Base-by-base conservation (phyloP, 805 yeast genomes). In the Yamadazyma phyllophila region DNA sequence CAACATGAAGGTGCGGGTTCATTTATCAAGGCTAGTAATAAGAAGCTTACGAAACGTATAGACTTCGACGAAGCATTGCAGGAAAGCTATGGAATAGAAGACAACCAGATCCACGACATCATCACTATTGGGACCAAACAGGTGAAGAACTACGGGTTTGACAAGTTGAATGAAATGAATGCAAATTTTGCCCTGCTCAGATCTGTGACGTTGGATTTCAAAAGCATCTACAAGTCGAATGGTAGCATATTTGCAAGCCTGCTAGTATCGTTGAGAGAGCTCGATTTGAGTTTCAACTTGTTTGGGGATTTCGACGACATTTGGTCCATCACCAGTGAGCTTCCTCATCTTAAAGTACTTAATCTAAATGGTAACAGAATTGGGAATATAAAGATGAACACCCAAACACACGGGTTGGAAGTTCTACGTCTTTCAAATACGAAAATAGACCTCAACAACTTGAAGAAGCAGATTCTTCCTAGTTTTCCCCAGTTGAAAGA, bases 131-230 rank as follows among this genome's bases (percentile, higher is more conserved):
- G 89, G 0, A 45, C 67, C 1, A 88, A 88, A 58, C 50, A 53
- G 5, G 80, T 81, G 7, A 83, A 86, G 55, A 74, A 78, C 24
- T 76, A 69, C 46, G 96, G 96, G 0, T 82, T 87, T 56, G 83
- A 78, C 17, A 74, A 77, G 49, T 59, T 83, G 36, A 71, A 76
- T 37, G 40, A 53, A n/a, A 55, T 73, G 11, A 84, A 80, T 51
- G 59, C 74, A 1, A 63, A 83, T 47, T 72, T 81, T 34, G 53
- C 50, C 2, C 59, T 66, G 9, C 64, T 88, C 41, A 54, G 51
- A n/a, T 63, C 71, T 4, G 67, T 83, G 0, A 74, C 88, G 0
- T 58, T 89, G 34, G 77, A 76, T 27, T 59, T 68, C 17, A 62
- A 73, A 45, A 46, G 64, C 7, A 62, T 85, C 2, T 50, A 42